Base-by-base conservation (phyloP, 176 grass and related monocot species). In the Oryza longistaminata region DNA sequence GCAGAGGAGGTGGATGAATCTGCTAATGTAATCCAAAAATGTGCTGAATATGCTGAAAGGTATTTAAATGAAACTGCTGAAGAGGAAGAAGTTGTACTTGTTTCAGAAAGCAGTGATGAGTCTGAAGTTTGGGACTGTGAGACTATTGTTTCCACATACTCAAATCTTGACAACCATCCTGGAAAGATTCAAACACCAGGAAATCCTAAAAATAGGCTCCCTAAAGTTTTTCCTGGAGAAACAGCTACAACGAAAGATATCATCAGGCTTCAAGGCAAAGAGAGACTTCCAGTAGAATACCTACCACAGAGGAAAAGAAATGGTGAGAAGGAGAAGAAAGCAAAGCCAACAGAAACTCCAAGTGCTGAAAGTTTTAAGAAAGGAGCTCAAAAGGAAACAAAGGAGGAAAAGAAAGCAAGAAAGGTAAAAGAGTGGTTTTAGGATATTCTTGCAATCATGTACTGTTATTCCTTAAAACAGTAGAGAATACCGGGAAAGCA, bases 381-480 rank as follows among this genome's bases (percentile, higher is more conserved):
- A 21, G 64, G 53, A 76, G 42, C 26, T n/a, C 76, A 84, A 14
- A 91, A 91, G 49, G 93, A 96, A 86, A 89, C 93, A 10, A 96
- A 99, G 84, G 93, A 92, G 31, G 91, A 99, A 89, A 99, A 99
- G 90, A 96, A 99, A 81, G 90, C 94, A 80, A 89, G 96, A 71
- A 99, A 99, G 96, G 96, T 99, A 89, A 70, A 70, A 49, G 45
- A 25, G 37, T 43, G 2, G 13, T 29, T 81, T 87, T 87, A 42
- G 19, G 7, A 79, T 79, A 68, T 21, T 58, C 26, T 49, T 70
- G 48, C 42, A 22, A 10, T 61, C 24, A 48, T 40, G 44, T 9
- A 48, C 3, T 75, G 46, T 42, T 55, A 31, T 43, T 68, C 52
- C 64, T 44, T 21, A 39, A 79, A 50, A 35, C 46, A 68, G 10